A percentile compares a stretch with the other conserved stretches of the same genome.
These are phyloP conservation scores for Dendrostoma leiphaemia DNA, from an alignment of 2,329 filamentous ascomycete species.

Conservation along the genomic window DNA sequence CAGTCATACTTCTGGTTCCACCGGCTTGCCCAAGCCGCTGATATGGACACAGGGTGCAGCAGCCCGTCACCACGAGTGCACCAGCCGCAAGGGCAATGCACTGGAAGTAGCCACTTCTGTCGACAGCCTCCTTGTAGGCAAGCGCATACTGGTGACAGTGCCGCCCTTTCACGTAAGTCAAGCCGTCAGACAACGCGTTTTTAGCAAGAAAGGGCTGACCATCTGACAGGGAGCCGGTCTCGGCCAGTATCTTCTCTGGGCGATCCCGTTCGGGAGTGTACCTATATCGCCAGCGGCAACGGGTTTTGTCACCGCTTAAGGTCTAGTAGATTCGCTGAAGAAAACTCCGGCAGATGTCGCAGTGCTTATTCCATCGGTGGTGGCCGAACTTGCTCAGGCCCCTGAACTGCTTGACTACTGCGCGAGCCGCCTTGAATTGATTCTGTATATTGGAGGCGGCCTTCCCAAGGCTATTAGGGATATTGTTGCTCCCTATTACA, in stretches of 20 bases:
- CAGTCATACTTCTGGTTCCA: conserved; percentile 31
- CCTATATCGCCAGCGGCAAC: conserved; percentile 22
- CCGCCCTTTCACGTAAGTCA: conserved; percentile 36
- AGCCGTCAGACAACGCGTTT: background rate
- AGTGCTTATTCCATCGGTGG: conserved; percentile 31
- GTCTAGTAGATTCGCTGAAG: conserved; percentile 27
- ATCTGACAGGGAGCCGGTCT: conserved; percentile 24
- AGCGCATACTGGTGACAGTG: conserved; percentile 30
- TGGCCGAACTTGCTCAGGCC: conserved; percentile 28
- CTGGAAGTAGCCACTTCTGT: conserved; percentile 19
- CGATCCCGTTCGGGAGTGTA: conserved; percentile 26
- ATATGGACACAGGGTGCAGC: conserved; percentile 26
- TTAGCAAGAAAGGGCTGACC: background rate
- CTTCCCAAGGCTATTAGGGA: conserved; percentile 1
- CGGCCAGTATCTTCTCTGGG: conserved; percentile 23
- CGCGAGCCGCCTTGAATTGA: background rate
- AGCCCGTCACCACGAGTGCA: conserved; percentile 18
- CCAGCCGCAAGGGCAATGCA: background rate
- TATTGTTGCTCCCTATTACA: too few species aligned
- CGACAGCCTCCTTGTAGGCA: conserved; percentile 24
- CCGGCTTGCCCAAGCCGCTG: conserved; percentile 29
- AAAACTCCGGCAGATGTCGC: conserved; percentile 29
- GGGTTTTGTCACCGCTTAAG: conserved; percentile 26
- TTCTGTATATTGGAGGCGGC: conserved; percentile 4
- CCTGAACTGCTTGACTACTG: background rate